Evolutionary conservation across 768 basidiomycete genomes (phyloP), one percentile per base, ranked within the genome.

Genomic region (Pleurotus tuoliensis): DNA sequence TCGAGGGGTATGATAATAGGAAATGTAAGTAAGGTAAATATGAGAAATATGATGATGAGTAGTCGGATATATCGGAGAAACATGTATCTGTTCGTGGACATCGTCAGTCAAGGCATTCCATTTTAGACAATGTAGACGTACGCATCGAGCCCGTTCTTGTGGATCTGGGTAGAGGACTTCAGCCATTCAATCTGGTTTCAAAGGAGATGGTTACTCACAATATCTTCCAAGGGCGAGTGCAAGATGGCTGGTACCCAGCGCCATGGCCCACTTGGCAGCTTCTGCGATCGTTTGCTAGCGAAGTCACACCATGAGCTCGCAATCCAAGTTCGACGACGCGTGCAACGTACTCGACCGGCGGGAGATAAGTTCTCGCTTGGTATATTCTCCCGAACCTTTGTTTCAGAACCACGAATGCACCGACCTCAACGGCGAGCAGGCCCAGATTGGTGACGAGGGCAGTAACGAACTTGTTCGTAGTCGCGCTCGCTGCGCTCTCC

Each of bases 111-210:
- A 34, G 30, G 30, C 30, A 34, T 11, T 11, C 11, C 2, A 34
- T 11, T 30, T 11, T 11, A 47, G 22, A 22, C 9, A 75, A 39
- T 70, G 62, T 20, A 71, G 63, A 78, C 74, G 61, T 79, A 87
- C 66, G 87, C 85, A 67, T 90, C 88, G 53, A 86, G 72, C 0
- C 84, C 84, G 69, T 86, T 86, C 66, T 82, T 81, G 15, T 73
- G 65, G 58, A 82, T 83, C 81, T 82, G 52, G 15, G 56, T 54
- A 37, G 24, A 47, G 20, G 30, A 46, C 27, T 43, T 34, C 52
- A 18, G 2, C 47, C 11, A 30, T 4, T 8, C 34, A 20, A n/a
- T 46, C 37, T 18, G 18, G 22, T 15, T 6, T 13, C 13, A 27
- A 37, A 18, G 24, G 8, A 50, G 46, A 6, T 18, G 15, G 30